Evolutionary conservation across 257 asterid species (phyloP).

Genomic region (Solanum virginianum): DNA sequence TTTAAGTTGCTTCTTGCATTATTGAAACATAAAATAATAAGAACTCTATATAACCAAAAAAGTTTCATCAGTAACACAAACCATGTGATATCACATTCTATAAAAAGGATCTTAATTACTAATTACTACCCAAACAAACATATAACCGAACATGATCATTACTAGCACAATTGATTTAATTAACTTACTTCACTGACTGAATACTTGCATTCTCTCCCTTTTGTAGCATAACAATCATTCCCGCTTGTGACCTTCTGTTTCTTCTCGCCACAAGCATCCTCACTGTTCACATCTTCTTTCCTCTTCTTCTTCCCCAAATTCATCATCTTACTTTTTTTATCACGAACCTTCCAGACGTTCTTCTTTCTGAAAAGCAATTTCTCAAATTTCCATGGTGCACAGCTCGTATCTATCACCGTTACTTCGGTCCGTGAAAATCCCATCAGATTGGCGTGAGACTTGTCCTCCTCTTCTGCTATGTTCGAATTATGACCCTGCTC

Average conservation of each 20-base stretch:
- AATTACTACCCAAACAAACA: not conserved
- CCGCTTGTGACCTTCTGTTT: slow-evolving; percentile 30
- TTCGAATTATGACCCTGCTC: slow-evolving; percentile 10
- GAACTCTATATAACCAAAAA: not conserved
- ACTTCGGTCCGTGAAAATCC: slow-evolving; percentile 87
- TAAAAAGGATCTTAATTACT: not conserved
- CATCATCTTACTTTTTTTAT: slow-evolving; percentile 34
- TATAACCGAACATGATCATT: not conserved
- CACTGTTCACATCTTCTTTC: slow-evolving; percentile 14
- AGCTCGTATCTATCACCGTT: slow-evolving; percentile 81
- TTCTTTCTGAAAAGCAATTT: slow-evolving; percentile 70
- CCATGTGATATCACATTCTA: not conserved
- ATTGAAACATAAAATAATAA: not conserved
- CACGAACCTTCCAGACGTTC: slow-evolving; percentile 78
- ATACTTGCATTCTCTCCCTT: slow-evolving; percentile 10
- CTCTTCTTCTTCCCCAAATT: slow-evolving; percentile 34
- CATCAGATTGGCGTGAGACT: slow-evolving; percentile 20
- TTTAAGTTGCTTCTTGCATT: not conserved
- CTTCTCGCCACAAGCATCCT: slow-evolving; percentile 17
- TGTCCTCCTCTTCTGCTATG: slow-evolving; percentile 22
- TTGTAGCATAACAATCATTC: not conserved
- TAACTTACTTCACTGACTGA: slow-evolving; percentile 22
- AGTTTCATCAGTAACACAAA: not conserved
- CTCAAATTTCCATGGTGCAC: slow-evolving; percentile 72
- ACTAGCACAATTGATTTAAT: not conserved